Base-by-base conservation (phyloP, 169 alveolate species). In the Babesia ovata region DNA sequence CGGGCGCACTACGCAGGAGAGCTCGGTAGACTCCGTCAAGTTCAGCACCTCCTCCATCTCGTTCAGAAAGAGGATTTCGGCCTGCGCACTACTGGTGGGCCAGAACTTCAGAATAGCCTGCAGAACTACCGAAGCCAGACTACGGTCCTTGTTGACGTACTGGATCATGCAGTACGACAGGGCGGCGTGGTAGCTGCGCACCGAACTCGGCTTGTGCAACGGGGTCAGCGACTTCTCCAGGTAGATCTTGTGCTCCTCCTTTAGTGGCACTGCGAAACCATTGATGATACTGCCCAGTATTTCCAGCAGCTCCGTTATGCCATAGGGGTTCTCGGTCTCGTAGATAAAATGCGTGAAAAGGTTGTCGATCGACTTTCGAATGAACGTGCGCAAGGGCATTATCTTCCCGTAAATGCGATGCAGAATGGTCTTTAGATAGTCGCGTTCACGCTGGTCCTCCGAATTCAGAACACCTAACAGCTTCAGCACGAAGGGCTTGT, bases 201-300 rank as follows among this genome's bases (percentile, higher is more conserved):
- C 93, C 28, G 97, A 93, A 81, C 96, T 92, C 26, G 97, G 97
- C 88, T 96, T 96, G 86, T 96, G 99, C 44, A 97, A 93, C 33
- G 99, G 99, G 42, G 96, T 93, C 59, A 97, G 91, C 16, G 97
- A 94, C 56, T 94, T 94, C 85, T 96, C 95, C 85, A 98, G 92
- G 93, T 96, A 98, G 26, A 93, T 88, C 75, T 96, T 96, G 91
- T 96, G 99, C 86, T 98, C 99, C 77, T 95, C 99, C 89, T 98
- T 94, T 46, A 98, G 93, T 21, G 99, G 99, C 29, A 98, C 95
- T 6, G 99, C 98, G 74, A 96, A 98, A 24, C 99, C 99, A 75
- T 95, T 91, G 65, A 98, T 97, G 79, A 97, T 96, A 70, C 92
- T 82, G 44, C 98, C 98, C 62, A 96, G 81, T 49, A 97, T 95